These are phyloP conservation scores for Brasenia schreberi DNA, from an alignment of 164 flowering plant genomes.

Conservation along the genomic window DNA sequence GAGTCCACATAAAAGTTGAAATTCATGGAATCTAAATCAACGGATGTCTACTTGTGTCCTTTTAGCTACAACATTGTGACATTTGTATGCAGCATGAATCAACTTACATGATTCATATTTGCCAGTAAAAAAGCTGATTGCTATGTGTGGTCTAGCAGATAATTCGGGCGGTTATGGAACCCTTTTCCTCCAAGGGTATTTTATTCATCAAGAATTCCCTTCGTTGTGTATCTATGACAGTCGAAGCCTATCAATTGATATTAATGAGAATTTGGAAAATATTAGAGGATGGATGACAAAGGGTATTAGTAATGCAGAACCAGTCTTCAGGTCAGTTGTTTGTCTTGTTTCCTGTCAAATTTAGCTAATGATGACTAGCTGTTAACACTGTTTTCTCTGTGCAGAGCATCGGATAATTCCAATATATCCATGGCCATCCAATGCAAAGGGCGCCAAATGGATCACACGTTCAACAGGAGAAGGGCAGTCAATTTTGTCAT, in stretches of 20 bases:
- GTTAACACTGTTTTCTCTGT: neutral
- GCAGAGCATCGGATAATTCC: conserved; percentile 44
- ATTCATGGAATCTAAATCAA: too few species aligned
- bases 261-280: conserved; percentile 30
- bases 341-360: neutral
- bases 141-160: conserved; percentile 19
- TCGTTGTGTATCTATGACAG: conserved; percentile 76
- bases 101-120: too few species aligned
- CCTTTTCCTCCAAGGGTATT: conserved; percentile 55
- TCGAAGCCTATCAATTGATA: conserved; percentile 39
- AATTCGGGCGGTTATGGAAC: conserved; percentile 53
- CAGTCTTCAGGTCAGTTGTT: conserved; percentile 34
- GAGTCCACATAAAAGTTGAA: too few species aligned
- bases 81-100: too few species aligned
- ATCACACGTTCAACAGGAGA: conserved; percentile 7
- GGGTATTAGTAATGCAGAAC: conserved; percentile 62
- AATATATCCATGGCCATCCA: conserved; percentile 17
- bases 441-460: conserved; percentile 21
- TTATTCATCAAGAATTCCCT: conserved; percentile 48
- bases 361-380: neutral
- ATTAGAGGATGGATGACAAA: conserved; percentile 50
- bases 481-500: conserved; percentile 63
- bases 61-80: too few species aligned
- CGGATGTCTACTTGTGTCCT: too few species aligned
- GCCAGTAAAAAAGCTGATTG: too few species aligned